A percentile compares a stretch with the other conserved stretches of the same genome.
Conservation (phyloP, 495 filamentous ascomycete species). For the Neurospora sublineolata region DNA sequence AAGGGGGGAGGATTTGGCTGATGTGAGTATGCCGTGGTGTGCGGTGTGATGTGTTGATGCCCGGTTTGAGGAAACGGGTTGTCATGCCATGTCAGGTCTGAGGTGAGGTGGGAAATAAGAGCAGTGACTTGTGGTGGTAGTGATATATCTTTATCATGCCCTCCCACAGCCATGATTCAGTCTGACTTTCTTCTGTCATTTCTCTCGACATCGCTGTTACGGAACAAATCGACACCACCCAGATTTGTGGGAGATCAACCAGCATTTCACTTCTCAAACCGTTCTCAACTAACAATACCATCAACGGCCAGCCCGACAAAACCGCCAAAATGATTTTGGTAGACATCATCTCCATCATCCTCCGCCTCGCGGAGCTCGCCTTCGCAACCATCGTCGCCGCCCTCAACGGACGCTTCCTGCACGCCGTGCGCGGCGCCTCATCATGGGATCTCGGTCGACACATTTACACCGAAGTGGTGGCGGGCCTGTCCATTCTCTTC, state of each 20-base stretch:
- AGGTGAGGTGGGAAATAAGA: not conserved
- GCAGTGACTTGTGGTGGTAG: not conserved
- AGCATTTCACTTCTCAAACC: not conserved
- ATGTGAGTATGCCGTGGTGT: not conserved
- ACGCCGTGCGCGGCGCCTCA: conserved; percentile 15
- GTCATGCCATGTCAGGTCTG: not conserved
- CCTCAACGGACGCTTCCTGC: conserved; percentile 35
- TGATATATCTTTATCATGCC: not conserved
- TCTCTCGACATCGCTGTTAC: not conserved
- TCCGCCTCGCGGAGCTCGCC: conserved; percentile 35
- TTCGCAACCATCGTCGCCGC: conserved; percentile 38
- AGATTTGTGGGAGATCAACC: not conserved
- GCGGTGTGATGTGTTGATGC: not conserved
- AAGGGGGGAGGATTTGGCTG: not conserved
- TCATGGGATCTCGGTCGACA: conserved; percentile 31
- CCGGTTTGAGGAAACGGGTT: not conserved
- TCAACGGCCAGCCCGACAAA: not conserved
- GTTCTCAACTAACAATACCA: not conserved
- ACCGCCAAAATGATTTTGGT: conserved; percentile 25
- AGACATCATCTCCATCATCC: conserved; percentile 29
- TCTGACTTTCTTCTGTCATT: not conserved
- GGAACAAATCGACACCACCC: not conserved
- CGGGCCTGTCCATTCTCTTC: conserved; percentile 34
- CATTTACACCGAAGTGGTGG: conserved; percentile 39
- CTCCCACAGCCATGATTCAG: not conserved